A percentile compares a stretch with the other conserved stretches of the same genome.
These are phyloP conservation scores for Botrytis fabae DNA, from an alignment of 2,329 filamentous ascomycete genomes.

Conservation along the genomic window DNA sequence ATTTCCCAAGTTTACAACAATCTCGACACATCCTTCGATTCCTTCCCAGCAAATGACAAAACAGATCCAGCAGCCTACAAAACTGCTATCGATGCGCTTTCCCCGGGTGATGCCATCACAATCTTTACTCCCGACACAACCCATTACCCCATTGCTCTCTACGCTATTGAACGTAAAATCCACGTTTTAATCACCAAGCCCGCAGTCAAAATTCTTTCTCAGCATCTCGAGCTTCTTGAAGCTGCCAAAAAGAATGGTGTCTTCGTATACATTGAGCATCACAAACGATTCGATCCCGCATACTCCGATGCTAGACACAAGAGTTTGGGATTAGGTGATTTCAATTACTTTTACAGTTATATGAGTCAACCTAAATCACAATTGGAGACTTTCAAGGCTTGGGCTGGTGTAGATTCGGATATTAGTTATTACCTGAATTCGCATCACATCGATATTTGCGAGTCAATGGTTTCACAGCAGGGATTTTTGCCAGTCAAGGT, in stretches of 20 bases:
- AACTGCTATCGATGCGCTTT: conserved; percentile 78
- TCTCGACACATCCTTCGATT: conserved; percentile 82
- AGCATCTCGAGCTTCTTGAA: conserved; percentile 75
- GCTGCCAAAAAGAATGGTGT: conserved; percentile 74
- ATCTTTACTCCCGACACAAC: conserved; percentile 95
- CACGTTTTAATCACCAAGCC: conserved; percentile 95
- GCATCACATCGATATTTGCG: conserved; percentile 90
- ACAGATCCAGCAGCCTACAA: conserved; percentile 84
- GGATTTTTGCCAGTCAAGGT: conserved; percentile 79
- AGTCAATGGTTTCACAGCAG: conserved; percentile 77
- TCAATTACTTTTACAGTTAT: conserved; percentile 98
- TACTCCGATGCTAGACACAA: conserved; percentile 85
- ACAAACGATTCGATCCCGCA: conserved; percentile 93
- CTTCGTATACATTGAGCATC: conserved; percentile 92
- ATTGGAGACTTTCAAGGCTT: conserved; percentile 40
- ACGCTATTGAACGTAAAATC: conserved; percentile 83
- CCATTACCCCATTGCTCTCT: conserved; percentile 87
- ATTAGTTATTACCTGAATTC: conserved; percentile 97
- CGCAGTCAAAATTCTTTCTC: conserved; percentile 77
- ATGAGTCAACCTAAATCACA: conserved; percentile 39
- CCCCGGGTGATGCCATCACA: conserved; percentile 83
- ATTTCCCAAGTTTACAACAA: conserved; percentile 86
- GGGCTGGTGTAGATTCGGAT: conserved; percentile 82
- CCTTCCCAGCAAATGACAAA: conserved; percentile 73
- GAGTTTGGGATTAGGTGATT: conserved; percentile 78